phyloP scores from a whole-genome alignment of 176 grass and related monocot species.

The Triticum dicoccoides region DNA sequence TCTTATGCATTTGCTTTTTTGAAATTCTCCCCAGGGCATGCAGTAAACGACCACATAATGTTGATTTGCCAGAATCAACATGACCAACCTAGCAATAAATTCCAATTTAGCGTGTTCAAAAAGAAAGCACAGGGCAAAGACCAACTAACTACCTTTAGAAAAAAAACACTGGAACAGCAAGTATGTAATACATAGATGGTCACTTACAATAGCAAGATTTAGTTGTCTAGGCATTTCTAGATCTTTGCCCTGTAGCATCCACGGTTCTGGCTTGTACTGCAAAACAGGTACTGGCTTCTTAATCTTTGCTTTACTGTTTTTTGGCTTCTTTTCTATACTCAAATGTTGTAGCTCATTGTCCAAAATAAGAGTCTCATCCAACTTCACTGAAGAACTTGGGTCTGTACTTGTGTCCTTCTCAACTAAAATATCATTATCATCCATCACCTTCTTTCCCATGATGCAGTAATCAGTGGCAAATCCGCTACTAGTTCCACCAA shows the following conservation, averaged over 20 bases:
- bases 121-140: not conserved
- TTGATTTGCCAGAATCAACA: conserved; percentile 95
- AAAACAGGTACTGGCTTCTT: conserved; percentile 45
- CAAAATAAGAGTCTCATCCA: conserved; percentile 23
- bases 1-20: conserved; percentile 91
- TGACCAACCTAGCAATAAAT: conserved; percentile 70
- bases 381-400: conserved; percentile 15
- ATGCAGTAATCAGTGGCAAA: no score
- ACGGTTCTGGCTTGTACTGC: conserved; percentile 78
- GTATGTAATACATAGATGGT: not conserved
- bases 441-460: not conserved
- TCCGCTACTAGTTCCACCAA: not conserved
- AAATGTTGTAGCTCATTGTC: conserved; percentile 45
- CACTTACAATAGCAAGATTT: conserved; percentile 91
- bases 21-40: conserved; percentile 69
- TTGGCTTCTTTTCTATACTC: conserved; percentile 56
- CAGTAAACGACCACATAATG: conserved; percentile 70
- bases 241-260: conserved; percentile 66
- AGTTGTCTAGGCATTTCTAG: conserved; percentile 52
- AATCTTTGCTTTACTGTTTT: conserved; percentile 39
- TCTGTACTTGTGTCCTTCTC: conserved; percentile 22
- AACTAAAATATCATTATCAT: conserved; percentile 12
- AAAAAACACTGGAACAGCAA: not conserved
- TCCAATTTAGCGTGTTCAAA: conserved; percentile 10
- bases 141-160: not conserved